These are phyloP conservation scores for Ehretia macrophylla DNA, from an alignment of 257 asterid genomes.

Conservation along the genomic window DNA sequence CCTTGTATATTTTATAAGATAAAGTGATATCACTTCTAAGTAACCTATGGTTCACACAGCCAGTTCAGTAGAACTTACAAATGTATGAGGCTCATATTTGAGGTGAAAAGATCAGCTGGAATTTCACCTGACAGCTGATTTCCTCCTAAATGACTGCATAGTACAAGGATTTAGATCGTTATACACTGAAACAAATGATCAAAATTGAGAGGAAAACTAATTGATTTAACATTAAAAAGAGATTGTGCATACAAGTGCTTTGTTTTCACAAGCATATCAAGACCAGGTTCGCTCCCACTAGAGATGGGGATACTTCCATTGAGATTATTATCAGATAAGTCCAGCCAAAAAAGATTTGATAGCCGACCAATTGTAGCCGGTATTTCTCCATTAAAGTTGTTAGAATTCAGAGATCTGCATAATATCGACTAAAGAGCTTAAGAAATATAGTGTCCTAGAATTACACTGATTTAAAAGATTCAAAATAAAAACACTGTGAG, in stretches of 20 bases:
- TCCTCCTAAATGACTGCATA: constrained; percentile 75
- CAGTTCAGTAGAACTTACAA: constrained; percentile 49
- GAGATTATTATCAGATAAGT: constrained; percentile 76
- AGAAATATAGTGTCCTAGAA: too few species aligned
- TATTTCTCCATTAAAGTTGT: constrained; percentile 62
- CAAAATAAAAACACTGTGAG: not conserved
- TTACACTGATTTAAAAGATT: too few species aligned
- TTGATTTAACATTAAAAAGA: constrained; percentile 2
- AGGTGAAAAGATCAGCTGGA: constrained; percentile 58
- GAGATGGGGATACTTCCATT: constrained; percentile 84
- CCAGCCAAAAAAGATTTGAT: constrained; percentile 64
- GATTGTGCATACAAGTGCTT: constrained; percentile 63
- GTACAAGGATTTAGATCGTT: not conserved
- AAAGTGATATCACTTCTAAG: too few species aligned
- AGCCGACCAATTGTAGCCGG: constrained; percentile 66
- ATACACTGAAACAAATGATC: not conserved
- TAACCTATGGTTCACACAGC: not conserved
- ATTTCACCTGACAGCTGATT: constrained; percentile 69
- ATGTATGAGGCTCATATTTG: constrained; percentile 58
- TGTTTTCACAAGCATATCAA: constrained; percentile 67
- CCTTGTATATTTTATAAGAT: too few species aligned
- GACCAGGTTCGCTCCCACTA: constrained; percentile 59
- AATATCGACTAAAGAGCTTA: not conserved
- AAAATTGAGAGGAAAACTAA: not conserved
- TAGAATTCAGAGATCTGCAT: constrained; percentile 68